A percentile compares a stretch with the other conserved stretches of the same genome.
These are phyloP conservation scores for Leishmania aethiopica DNA, from an alignment of 208 protist species.

Conservation along the genomic window DNA sequence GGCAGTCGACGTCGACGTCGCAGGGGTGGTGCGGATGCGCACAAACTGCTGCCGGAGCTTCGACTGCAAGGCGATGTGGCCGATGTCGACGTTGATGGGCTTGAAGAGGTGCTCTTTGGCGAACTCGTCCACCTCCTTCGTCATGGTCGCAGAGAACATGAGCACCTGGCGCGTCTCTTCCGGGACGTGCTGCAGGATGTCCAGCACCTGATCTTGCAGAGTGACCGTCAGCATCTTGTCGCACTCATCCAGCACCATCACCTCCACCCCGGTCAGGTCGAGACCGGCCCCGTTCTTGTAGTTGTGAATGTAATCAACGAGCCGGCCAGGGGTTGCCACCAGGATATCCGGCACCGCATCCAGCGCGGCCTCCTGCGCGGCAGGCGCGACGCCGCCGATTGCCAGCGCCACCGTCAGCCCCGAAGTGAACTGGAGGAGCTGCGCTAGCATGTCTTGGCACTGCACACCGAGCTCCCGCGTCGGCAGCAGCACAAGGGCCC, in stretches of 20 bases:
- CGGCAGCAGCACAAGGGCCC: conserved; percentile 87
- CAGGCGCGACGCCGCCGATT: conserved; percentile 83
- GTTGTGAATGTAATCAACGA: conserved; percentile 90
- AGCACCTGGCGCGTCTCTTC: conserved; percentile 83
- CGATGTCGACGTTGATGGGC: conserved; percentile 88
- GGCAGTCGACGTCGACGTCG: background rate
- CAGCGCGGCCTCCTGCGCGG: conserved; percentile 81
- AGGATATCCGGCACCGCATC: conserved; percentile 88
- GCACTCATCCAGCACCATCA: conserved; percentile 97
- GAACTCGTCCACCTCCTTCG: conserved; percentile 86
- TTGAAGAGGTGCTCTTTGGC: conserved; percentile 86
- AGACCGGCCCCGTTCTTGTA: conserved; percentile 75
- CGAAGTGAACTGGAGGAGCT: conserved; percentile 76
- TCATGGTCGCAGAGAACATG: conserved; percentile 93
- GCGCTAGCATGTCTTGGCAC: conserved; percentile 82
- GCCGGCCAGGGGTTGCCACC: conserved; percentile 89
- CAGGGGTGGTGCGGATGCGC: conserved; percentile 48
- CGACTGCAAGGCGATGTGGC: conserved; percentile 88
- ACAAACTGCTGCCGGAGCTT: conserved; percentile 92
- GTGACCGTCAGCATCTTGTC: conserved; percentile 99
- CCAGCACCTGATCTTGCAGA: conserved; percentile 97
- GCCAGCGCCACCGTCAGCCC: conserved; percentile 76
- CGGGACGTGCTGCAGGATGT: conserved; percentile 93
- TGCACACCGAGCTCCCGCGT: conserved; percentile 95
- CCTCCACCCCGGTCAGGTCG: conserved; percentile 88